These are phyloP conservation scores for Lyophyllum atratum DNA, from an alignment of 768 basidiomycete genomes.

Conservation along the genomic window DNA sequence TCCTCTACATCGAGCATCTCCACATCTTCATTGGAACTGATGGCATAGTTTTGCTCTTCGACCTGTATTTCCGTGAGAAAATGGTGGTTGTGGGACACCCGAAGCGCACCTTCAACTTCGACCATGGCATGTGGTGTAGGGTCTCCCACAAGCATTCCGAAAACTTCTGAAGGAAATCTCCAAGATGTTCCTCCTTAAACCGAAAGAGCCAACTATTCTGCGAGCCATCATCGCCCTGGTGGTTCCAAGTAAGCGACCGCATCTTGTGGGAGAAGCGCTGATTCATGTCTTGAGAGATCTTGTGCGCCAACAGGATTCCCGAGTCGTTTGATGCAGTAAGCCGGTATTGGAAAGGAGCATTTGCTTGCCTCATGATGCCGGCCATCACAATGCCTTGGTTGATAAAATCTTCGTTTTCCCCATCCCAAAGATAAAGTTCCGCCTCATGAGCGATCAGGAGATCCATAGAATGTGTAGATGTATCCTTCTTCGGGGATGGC, in stretches of 20 bases:
- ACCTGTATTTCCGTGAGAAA: constrained; percentile 37
- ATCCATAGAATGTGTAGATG: constrained; percentile 27
- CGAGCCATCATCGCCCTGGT: constrained; percentile 51
- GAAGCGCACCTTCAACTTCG: constrained; percentile 70
- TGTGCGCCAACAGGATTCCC: constrained; percentile 59
- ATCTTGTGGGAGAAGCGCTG: constrained; percentile 63
- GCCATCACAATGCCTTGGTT: constrained; percentile 57
- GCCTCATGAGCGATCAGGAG: constrained; percentile 45
- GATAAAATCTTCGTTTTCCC: constrained; percentile 47
- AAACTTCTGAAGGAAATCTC: constrained; percentile 61
- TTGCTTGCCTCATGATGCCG: constrained; percentile 49
- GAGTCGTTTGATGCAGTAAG: constrained; percentile 54
- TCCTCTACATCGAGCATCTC: constrained; percentile 83
- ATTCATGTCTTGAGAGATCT: constrained; percentile 69
- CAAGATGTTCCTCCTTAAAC: constrained; percentile 63
- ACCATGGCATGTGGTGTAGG: constrained; percentile 71
- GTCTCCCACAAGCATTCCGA: constrained; percentile 80
- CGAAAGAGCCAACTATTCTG: constrained; percentile 84
- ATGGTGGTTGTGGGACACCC: not conserved
- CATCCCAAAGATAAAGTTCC: constrained; percentile 65
- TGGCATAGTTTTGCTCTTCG: constrained; percentile 87
- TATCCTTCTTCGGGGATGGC: constrained; percentile 3
- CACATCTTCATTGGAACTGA: constrained; percentile 80
- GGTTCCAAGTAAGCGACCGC: constrained; percentile 88
- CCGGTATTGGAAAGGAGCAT: constrained; percentile 56